Evolutionary conservation across 257 asterid species (phyloP).

Genomic region (Fraxinus quadrangulata): DNA sequence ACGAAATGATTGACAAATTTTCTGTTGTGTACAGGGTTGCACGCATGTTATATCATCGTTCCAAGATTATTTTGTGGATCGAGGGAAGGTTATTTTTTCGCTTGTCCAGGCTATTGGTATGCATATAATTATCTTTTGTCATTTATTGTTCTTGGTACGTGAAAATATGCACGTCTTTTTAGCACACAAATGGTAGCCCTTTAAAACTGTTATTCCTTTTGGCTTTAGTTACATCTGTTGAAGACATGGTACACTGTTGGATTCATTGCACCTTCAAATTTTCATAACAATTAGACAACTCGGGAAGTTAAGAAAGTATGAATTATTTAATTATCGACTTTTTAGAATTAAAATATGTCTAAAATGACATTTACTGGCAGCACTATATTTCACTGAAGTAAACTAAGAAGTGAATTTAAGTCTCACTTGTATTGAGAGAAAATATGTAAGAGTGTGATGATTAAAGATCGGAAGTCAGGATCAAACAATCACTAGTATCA

Average conservation of each 20-base stretch:
- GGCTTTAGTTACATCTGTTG: neutral
- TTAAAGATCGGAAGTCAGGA: neutral
- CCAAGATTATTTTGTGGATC: slow-evolving; percentile 55
- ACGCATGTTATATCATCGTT: slow-evolving; percentile 56
- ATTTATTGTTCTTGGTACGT: neutral
- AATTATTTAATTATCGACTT: neutral
- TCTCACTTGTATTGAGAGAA: neutral
- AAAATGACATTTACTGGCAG: neutral
- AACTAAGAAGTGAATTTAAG: neutral
- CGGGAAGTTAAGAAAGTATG: neutral
- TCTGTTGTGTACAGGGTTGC: slow-evolving; percentile 62
- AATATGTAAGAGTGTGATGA: no score
- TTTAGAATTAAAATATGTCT: neutral
- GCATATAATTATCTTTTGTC: slow-evolving; percentile 5
- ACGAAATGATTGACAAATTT: slow-evolving; percentile 17
- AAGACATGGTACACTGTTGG: neutral
- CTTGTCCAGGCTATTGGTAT: slow-evolving; percentile 92
- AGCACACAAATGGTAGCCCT: neutral
- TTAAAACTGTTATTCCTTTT: no score
- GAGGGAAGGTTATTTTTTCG: slow-evolving; percentile 60
- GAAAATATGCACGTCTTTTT: neutral
- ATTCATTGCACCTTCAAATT: neutral
- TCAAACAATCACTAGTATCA: neutral
- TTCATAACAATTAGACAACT: neutral
- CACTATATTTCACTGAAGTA: neutral